Conservation (phyloP, 257 asterid genomes). For the Salvia hispanica region DNA sequence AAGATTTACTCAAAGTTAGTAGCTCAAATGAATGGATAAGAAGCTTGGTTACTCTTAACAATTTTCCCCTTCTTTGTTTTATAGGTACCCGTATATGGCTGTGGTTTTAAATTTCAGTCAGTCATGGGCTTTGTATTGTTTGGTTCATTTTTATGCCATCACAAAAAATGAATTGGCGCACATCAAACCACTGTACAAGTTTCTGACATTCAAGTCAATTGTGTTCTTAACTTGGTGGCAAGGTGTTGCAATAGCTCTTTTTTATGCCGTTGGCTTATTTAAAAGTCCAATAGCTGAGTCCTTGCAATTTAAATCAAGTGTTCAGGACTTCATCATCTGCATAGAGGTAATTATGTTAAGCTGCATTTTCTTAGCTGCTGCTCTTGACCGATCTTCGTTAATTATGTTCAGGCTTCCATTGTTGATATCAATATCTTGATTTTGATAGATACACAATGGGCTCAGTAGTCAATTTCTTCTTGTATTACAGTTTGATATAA, state of each 20-base stretch:
- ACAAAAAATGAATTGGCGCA: constrained; percentile 90
- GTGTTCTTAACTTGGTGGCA: constrained; percentile 99
- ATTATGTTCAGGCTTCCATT: not conserved
- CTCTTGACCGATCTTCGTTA: constrained; percentile 2
- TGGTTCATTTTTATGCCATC: constrained; percentile 87
- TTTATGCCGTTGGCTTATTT: constrained; percentile 73
- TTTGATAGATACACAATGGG: constrained; percentile 5
- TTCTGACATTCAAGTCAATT: constrained; percentile 92
- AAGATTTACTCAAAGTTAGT: constrained; percentile 12
- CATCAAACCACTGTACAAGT: constrained; percentile 89
- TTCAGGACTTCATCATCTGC: constrained; percentile 94
- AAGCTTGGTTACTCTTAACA: constrained; percentile 32
- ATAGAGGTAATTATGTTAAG: constrained; percentile 78
- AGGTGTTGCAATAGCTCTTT: constrained; percentile 91
- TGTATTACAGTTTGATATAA: constrained; percentile 13
- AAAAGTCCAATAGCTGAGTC: constrained; percentile 88
- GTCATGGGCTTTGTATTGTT: constrained; percentile 97
- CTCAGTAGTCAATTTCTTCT: not conserved
- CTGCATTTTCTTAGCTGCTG: constrained; percentile 22
- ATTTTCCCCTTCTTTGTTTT: constrained; percentile 35
- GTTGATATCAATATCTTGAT: not conserved
- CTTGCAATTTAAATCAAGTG: constrained; percentile 77
- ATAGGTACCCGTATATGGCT: constrained; percentile 93
- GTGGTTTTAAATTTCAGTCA: constrained; percentile 96
- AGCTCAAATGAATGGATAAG: constrained; percentile 4